Base-by-base conservation (phyloP, 106 monocot species). In the Platanthera zijinensis region DNA sequence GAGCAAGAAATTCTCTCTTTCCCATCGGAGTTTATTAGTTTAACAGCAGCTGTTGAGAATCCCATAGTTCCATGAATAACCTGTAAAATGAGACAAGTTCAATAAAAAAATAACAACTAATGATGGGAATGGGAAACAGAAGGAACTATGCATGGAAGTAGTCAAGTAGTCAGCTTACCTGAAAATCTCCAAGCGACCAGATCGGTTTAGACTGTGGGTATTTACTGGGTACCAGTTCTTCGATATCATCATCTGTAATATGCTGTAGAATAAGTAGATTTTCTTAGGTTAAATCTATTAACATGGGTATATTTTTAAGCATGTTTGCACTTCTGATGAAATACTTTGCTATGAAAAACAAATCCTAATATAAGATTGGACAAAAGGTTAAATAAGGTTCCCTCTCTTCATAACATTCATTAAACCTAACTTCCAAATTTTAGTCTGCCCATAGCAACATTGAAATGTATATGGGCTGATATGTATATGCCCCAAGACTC, bases 41-140 rank as follows among this genome's bases (percentile, higher is more conserved):
- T 89, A 50, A 95, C 89, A 7, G 91, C 89, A 52, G 91, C 94
- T 48, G 94, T 89, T 45, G 94, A 89, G 57, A 91, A 83, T 17
- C 91, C 89, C 64, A 95, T 83, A 52, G 91, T 89, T 82, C 91
- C 89, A 81, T 83, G 90, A 25, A 89, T 89, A 73, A 85, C 91
- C 90, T 93, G 81, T 13, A 69, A 57, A 30, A 48, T 54, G 59
- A 61, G 59, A 61, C 21, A 5, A 61, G 9, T 19, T 61, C 21
- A 61, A 61, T 61, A 61, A 61, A 61, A 61, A 75, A 57, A 57
- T 74, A 22, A n/a, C n/a, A 62, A 10, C 6, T n/a, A 10, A 75
- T 45, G 18, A 12, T 4, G 6, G 48, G 51, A n/a, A 49, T 21
- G 25, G 17, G 11, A 0, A 30, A 52, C 15, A 51, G 3, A 57